Base-by-base conservation (phyloP, 2,329 filamentous ascomycete species). In the Lomentospora prolificans region DNA sequence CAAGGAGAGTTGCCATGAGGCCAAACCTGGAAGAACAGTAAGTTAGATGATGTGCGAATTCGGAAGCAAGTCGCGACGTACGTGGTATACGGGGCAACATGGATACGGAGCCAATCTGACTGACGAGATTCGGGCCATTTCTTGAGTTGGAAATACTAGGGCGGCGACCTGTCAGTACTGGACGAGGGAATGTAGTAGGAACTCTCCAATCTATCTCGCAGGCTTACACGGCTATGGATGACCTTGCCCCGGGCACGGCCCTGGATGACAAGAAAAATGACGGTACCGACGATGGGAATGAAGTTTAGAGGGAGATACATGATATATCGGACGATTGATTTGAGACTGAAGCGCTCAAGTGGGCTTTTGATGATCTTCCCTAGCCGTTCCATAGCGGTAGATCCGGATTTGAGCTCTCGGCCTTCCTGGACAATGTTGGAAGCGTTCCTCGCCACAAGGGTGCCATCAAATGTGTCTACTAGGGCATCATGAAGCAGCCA, bases 271-370 rank as follows among this genome's bases (percentile, higher is more conserved):
- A 96, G 79, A 69, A 95, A 97, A 3, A 90, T 73, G 6, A 84
- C 73, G 0, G 91, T 96, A 10, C 55, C 55, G 22, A 56, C 30
- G 25, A 56, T 48, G 2, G 92, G 92, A 54, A 97, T 90, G 66
- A 96, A 90, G 73, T 96, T 97, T 58, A 97, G 77, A 9, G 92
- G 91, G 44, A 96, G 76, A 67, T 95, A 94, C 72, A 96, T 81
- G 60, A 95, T 66, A 64, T 92, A 92, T 58, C 89, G 78, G 39
- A 96, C 72, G 48, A 96, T 70, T 6, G 85, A 83, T 63, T 75
- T 81, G 27, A 76, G 75, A 27, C 76, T 77, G 62, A 81, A 81
- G 59, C 74, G 75, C 22, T 75, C 70, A 61, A 85, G 82, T 0
- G 81, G 80, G 50, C 63, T 78, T 67, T 80, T 82, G 55, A 84